These are phyloP conservation scores for Trichocomaceae sp. DNA, from an alignment of 2,329 filamentous ascomycete genomes.

Conservation along the genomic window DNA sequence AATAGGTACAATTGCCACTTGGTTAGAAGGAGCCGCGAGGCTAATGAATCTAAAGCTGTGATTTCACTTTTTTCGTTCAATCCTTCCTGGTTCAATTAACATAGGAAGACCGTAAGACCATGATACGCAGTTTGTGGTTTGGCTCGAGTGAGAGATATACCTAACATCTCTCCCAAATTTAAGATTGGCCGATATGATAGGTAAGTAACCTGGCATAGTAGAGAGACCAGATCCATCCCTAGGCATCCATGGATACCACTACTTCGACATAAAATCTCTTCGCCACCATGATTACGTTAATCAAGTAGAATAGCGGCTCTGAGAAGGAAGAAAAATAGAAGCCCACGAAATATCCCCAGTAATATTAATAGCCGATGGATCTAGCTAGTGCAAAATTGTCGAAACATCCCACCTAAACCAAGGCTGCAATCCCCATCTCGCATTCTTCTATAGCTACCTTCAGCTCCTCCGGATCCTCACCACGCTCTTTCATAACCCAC, in stretches of 20 bases:
- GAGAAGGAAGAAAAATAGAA: background rate
- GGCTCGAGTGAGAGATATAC: too few relatives aligned
- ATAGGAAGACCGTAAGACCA: too few relatives aligned
- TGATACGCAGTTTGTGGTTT: too few relatives aligned
- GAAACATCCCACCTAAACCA: background rate
- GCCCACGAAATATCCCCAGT: background rate
- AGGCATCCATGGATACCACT: too few relatives aligned
- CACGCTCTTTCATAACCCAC: constrained; percentile 51
- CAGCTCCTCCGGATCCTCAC: constrained; percentile 34
- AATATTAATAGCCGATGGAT: background rate
- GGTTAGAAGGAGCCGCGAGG: background rate
- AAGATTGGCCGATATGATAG: too few relatives aligned
- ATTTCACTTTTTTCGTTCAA: background rate
- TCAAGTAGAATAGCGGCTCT: background rate
- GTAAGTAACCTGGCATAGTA: background rate
- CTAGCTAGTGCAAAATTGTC: background rate
- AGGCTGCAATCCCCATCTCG: constrained; percentile 10
- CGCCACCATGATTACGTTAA: background rate
- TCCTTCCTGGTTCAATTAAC: background rate
- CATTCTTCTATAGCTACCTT: constrained; percentile 12
- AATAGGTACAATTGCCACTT: background rate
- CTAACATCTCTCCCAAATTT: too few relatives aligned
- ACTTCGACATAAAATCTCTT: too few relatives aligned
- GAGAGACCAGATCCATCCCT: too few relatives aligned
- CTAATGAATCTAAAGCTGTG: background rate